Percentiles rank a stretch among this genome's conserved stretches.
phyloP scores from a whole-genome alignment of 164 flowering plant genomes.

The Warburgia ugandensis region DNA sequence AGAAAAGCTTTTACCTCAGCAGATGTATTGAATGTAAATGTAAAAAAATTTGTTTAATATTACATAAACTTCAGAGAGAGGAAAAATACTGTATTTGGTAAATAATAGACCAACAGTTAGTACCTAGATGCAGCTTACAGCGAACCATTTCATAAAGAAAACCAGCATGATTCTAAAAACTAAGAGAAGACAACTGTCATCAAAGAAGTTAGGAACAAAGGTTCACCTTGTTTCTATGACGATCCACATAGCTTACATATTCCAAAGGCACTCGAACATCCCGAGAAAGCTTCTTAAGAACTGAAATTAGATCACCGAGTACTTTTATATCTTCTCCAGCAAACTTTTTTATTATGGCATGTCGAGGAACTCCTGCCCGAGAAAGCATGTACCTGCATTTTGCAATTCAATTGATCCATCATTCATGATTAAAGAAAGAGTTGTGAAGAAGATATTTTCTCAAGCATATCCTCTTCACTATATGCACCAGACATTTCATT shows the following conservation, averaged over 20 bases:
- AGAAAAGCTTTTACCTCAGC: no score
- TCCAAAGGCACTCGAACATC: constrained; percentile 92
- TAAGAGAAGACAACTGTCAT: neutral
- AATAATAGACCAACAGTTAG: no score
- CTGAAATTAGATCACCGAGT: constrained; percentile 57
- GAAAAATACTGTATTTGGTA: no score
- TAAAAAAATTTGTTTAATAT: no score
- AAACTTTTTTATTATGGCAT: constrained; percentile 89
- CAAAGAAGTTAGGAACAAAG: neutral
- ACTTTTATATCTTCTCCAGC: constrained; percentile 73
- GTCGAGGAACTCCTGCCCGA: constrained; percentile 92
- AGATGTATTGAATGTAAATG: no score
- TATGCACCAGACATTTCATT: no score
- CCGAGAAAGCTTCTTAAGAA: constrained; percentile 61
- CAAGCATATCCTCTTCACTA: no score
- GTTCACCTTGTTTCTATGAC: constrained; percentile 83
- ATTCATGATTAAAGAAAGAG: neutral
- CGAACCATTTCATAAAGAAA: no score
- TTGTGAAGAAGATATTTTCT: neutral
- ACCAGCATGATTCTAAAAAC: neutral
- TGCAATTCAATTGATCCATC: neutral
- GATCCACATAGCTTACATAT: constrained; percentile 67
- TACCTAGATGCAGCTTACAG: no score
- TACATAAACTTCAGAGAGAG: no score
- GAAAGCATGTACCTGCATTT: constrained; percentile 81